phyloP scores from a whole-genome alignment of 164 flowering plant species.

The Pachysandra terminalis region DNA sequence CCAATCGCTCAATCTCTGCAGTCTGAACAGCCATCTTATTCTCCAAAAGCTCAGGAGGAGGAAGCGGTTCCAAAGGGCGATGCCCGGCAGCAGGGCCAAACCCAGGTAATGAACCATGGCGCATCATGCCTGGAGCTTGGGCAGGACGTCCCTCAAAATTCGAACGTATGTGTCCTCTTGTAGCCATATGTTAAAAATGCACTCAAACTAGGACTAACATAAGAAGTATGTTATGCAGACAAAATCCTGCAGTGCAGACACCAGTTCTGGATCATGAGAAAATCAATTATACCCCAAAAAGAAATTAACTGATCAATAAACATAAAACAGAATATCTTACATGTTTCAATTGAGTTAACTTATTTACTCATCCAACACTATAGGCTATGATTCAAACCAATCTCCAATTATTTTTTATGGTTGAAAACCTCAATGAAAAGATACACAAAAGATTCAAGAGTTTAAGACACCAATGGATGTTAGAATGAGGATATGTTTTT shows the following conservation, averaged over 20 bases:
- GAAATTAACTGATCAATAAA: background rate
- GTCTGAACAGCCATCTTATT: slow-evolving; percentile 51
- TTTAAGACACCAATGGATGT: too few relatives aligned
- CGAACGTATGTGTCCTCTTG: slow-evolving; percentile 33
- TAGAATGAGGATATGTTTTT: too few relatives aligned
- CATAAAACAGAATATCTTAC: background rate
- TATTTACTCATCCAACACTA: background rate
- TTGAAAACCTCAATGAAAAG: too few relatives aligned
- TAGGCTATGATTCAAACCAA: too few relatives aligned
- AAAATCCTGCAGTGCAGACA: background rate
- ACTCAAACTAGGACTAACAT: slow-evolving; percentile 7
- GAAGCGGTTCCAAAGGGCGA: slow-evolving; percentile 29
- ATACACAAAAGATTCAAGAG: too few relatives aligned
- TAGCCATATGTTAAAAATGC: slow-evolving; percentile 33
- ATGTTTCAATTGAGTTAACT: background rate
- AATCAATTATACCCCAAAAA: background rate
- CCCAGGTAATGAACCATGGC: slow-evolving; percentile 56
- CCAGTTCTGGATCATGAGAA: background rate
- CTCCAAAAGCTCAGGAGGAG: slow-evolving; percentile 43
- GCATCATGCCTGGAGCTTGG: slow-evolving; percentile 59
- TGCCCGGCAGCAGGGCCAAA: too few relatives aligned
- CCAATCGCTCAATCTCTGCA: slow-evolving; percentile 62
- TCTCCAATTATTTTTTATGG: too few relatives aligned
- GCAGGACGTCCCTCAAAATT: slow-evolving; percentile 34
- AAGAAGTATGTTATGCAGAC: background rate